These are phyloP conservation scores for Coemansia guatemalensis DNA, from an alignment of 192 early-diverging fungal species.

Conservation along the genomic window DNA sequence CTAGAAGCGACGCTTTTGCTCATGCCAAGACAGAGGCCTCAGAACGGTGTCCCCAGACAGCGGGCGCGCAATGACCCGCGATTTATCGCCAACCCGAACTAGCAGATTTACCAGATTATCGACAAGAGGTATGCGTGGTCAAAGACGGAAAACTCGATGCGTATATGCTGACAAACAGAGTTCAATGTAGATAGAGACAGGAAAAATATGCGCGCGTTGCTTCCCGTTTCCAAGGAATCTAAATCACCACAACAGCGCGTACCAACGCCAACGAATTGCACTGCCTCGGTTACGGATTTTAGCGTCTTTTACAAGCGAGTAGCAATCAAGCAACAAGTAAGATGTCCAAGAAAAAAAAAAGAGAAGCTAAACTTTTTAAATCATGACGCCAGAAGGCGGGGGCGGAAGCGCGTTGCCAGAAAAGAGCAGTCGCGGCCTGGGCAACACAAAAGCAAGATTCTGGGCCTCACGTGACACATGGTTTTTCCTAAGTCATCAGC, in stretches of 20 bases:
- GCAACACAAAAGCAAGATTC: background rate
- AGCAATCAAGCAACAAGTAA: background rate
- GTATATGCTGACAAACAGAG: background rate
- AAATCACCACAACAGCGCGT: background rate
- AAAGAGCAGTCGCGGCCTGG: background rate
- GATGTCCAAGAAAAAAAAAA: slow-evolving; percentile 7
- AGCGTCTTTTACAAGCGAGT: background rate
- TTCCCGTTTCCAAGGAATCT: background rate
- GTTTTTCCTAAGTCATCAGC: background rate
- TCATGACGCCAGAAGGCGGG: background rate
- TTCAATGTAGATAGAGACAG: background rate
- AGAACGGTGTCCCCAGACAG: background rate
- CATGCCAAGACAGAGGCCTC: background rate
- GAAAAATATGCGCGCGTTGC: background rate
- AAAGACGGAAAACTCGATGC: background rate
- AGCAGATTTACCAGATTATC: background rate
- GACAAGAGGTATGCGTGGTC: background rate
- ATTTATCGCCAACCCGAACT: background rate
- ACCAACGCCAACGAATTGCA: background rate
- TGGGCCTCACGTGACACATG: background rate
- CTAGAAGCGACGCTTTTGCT: background rate
- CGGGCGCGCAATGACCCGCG: background rate
- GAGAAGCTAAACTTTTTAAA: background rate
- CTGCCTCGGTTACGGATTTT: background rate
- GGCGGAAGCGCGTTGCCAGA: background rate